These are phyloP conservation scores for Syzygium jambos DNA, from an alignment of 345 rosid species.

Conservation along the genomic window DNA sequence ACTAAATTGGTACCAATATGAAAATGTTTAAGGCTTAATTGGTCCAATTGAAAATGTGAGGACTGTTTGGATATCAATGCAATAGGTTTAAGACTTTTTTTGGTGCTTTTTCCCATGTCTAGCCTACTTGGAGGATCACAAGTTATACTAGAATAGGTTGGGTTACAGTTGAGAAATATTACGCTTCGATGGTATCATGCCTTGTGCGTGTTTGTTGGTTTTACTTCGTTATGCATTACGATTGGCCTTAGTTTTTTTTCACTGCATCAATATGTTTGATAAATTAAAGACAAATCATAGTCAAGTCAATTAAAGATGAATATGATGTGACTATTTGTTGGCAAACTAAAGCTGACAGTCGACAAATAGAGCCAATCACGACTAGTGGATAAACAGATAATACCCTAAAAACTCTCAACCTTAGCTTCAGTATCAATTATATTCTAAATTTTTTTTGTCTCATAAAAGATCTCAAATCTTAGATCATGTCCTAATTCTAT, in stretches of 20 bases:
- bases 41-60: too few species aligned
- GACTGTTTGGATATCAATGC: too few species aligned
- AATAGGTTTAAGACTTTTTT: too few species aligned
- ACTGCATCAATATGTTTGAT: neutral
- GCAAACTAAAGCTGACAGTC: neutral
- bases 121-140: fast-evolving
- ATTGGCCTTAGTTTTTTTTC: fast-evolving
- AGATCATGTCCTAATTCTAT: too few species aligned
- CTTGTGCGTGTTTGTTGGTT: neutral
- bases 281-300: neutral
- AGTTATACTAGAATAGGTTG: neutral
- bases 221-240: neutral
- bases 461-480: too few species aligned
- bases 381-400: neutral
- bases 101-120: too few species aligned
- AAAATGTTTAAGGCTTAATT: too few species aligned
- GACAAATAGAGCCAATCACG: neutral
- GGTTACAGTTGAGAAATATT: neutral
- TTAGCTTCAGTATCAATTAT: too few species aligned
- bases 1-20: too few species aligned
- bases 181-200: fast-evolving
- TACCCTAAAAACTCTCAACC: too few species aligned
- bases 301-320: neutral
- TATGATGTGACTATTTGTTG: neutral
- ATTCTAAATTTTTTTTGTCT: too few species aligned